Evolutionary conservation across 441 rosid species (phyloP), one percentile per base, ranked within the genome.

Genomic region (Pelargonium citronellum): DNA sequence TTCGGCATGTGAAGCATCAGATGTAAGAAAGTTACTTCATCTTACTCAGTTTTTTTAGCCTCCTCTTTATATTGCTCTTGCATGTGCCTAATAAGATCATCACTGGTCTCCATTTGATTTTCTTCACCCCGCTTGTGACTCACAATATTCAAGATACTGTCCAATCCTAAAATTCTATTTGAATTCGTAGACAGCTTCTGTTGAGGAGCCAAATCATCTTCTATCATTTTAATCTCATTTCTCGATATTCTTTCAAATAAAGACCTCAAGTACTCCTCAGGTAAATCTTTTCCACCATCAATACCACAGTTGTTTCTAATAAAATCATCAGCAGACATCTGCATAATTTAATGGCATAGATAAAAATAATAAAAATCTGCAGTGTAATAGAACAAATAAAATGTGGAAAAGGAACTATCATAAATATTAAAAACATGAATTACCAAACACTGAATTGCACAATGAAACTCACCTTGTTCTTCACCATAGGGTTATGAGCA

Each of bases 21-120:
- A 46, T 34, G 57, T 4, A 49, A 49, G 74, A 47, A 64, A 67
- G 73, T 61, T 66, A 49, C 72, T 46, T 72, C 65, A 73, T 83
- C 94, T 86, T 89, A 95, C 99, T 92, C 98, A n/a, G 97, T 88
- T 83, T 89, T 95, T 73, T 94, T 96, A 74, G 98, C 97, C 70
- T 88, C 91, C 84, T 92, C 98, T 77, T 95, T 92, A 70, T 91
- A 95, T 73, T 92, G 95, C 72, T 92, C 98, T 83, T 95, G 98
- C 96, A 95, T 92, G 73, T 84, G 96, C 80, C 90, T 91, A 65
- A 95, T 86, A 75, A 92, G 89, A 78, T 89, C 96, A 86, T 92
- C 99, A 82, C 97, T 89, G 70, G 96, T 86, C 81, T 82, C 98
- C 91, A 87, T 86, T 67, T 77, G 76, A 67, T 64, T 81, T 74